Percentiles rank a stretch among this genome's conserved stretches.
These are phyloP conservation scores for Colletotrichum australisinense DNA, from an alignment of 2,329 filamentous ascomycete genomes.

Conservation along the genomic window DNA sequence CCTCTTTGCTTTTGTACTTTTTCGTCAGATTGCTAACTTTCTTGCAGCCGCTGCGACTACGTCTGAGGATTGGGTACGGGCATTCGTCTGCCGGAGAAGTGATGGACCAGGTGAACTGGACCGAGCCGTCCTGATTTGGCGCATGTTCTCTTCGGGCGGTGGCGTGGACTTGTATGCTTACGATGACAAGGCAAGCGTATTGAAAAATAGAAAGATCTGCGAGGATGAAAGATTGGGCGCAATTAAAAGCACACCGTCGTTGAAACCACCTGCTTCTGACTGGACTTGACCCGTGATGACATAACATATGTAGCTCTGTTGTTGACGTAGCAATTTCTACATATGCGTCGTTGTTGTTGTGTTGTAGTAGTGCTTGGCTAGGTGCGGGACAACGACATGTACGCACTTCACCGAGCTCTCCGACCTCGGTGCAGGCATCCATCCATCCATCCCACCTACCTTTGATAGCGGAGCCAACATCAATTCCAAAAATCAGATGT, in stretches of 20 bases:
- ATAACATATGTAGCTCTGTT: background rate
- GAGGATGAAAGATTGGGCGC: conserved; percentile 1
- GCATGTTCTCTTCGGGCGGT: background rate
- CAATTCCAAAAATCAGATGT: background rate
- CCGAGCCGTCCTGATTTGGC: conserved; percentile 71
- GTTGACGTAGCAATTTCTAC: background rate
- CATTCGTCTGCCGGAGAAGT: conserved; percentile 77
- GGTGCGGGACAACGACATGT: background rate
- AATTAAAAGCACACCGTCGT: background rate
- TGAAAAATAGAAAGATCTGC: conserved; percentile 24
- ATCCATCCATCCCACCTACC: background rate
- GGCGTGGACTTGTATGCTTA: conserved; percentile 14
- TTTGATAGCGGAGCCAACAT: background rate
- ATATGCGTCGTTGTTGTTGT: too few species aligned
- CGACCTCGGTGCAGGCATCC: background rate
- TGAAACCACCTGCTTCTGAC: background rate
- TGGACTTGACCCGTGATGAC: background rate
- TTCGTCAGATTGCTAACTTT: conserved; percentile 26
- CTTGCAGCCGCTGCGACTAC: conserved; percentile 80
- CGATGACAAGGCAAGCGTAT: conserved; percentile 27
- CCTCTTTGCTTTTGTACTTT: conserved; percentile 37
- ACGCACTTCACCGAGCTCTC: background rate
- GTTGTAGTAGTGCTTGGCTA: background rate
- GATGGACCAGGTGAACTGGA: conserved; percentile 97
- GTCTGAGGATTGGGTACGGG: conserved; percentile 85